Evolutionary conservation across 2,329 filamentous ascomycete genomes (phyloP).

Genomic region (Botrytis fabae): DNA sequence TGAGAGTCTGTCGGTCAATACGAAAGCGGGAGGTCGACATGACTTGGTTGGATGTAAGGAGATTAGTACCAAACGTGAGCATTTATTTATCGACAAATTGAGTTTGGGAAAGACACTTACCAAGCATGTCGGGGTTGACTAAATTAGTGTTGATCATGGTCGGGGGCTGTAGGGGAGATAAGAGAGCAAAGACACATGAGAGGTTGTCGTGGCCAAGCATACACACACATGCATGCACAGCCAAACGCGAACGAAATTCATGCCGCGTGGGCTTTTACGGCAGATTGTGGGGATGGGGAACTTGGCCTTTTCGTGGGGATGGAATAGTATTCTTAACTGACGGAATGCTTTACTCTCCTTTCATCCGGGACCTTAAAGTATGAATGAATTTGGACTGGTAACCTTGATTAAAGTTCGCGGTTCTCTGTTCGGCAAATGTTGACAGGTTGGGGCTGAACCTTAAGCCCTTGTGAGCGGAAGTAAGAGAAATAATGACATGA

Average conservation of each 20-base stretch:
- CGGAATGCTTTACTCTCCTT: not conserved
- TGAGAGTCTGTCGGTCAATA: not conserved
- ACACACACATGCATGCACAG: not conserved
- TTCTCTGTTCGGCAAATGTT: not conserved
- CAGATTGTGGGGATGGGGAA: not conserved
- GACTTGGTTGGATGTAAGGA: not conserved
- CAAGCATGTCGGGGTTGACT: not conserved
- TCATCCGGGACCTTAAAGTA: not conserved
- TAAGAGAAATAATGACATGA: not conserved
- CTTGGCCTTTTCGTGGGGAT: slow-evolving; percentile 3
- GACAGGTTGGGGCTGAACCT: not conserved
- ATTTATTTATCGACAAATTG: not conserved
- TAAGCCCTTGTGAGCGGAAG: not conserved
- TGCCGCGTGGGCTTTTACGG: not conserved
- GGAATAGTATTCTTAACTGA: not conserved
- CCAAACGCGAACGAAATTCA: not conserved
- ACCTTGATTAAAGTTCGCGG: not conserved
- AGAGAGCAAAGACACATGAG: not conserved
- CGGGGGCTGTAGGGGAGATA: not conserved
- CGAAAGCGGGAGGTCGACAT: not conserved
- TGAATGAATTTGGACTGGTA: too few species aligned
- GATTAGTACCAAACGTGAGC: not conserved
- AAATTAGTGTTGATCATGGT: not conserved
- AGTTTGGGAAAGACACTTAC: not conserved
- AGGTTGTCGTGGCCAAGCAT: not conserved